Base-by-base conservation (phyloP, 164 flowering plant species). In the Annona cherimola region DNA sequence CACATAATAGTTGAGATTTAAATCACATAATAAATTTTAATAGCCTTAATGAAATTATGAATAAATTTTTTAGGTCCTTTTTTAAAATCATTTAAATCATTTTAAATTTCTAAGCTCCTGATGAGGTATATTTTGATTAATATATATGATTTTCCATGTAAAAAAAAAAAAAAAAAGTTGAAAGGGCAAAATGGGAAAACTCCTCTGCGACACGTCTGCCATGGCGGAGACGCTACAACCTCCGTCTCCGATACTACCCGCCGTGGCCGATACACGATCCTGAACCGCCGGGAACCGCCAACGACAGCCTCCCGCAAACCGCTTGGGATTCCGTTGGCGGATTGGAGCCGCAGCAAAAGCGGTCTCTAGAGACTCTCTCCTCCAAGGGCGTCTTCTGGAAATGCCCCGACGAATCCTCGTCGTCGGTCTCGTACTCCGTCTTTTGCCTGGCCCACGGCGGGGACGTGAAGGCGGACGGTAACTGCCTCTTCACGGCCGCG, bases 401-500 rank as follows among this genome's bases (percentile, higher is more conserved):
- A 76, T 84, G 80, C 8, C 87, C 90, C 6, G 81, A 76, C 39
- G 83, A 74, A 2, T 74, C 73, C 45, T 20, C 71, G 2, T 65
- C 74, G 8, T 45, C 68, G 2, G 75, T 76, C 73, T 80, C 89
- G 42, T 73, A 80, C 19, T 73, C 81, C 35, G 82, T 89, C 7
- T 92, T 94, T 82, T 79, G 88, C 43, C 78, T 94, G 16, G 80
- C 82, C 2, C 93, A 94, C 81, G 98, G 97, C 44, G 98, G 98
- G 0, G 97, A 92, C 46, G 98, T 94, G 4, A 90, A 88, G 20
- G 75, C 97, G 3, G 98, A 94, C 76, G 98, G 98, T 55, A 94
- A 94, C 83, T 94, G 98, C 74, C 79, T 94, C 35, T 94, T 94
- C 84, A 89, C 97, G 61, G 96, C 98, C 61, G 81, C 88, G 39